phyloP scores from a whole-genome alignment of 2,329 filamentous ascomycete genomes.

The Neonectria sp. region DNA sequence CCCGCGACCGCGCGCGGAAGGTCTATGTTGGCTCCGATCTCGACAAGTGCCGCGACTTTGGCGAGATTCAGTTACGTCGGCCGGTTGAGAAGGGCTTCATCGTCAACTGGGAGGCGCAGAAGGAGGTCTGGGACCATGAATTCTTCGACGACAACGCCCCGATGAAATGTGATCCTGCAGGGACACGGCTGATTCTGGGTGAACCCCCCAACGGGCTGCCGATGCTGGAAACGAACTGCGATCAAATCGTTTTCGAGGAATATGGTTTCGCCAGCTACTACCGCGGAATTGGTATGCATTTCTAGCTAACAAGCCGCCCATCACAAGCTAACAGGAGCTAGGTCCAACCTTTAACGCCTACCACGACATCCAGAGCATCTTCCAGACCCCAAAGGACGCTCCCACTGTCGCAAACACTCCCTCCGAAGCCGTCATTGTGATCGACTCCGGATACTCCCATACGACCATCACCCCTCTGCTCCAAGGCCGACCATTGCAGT shows the following conservation, averaged over 20 bases:
- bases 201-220: slow-evolving; percentile 90
- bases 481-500: slow-evolving; percentile 83
- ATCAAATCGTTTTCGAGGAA: slow-evolving; percentile 98
- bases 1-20: slow-evolving; percentile 83
- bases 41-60: slow-evolving; percentile 86
- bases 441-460: slow-evolving; percentile 94
- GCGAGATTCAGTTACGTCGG: slow-evolving; percentile 87
- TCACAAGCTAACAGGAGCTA: slow-evolving; percentile 51
- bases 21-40: slow-evolving; percentile 87
- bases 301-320: no score
- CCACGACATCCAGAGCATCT: slow-evolving; percentile 80
- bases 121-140: slow-evolving; percentile 94
- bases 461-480: slow-evolving; percentile 92
- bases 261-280: slow-evolving; percentile 93
- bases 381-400: slow-evolving; percentile 70
- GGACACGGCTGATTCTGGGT: slow-evolving; percentile 87
- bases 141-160: slow-evolving; percentile 81
- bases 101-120: slow-evolving; percentile 97
- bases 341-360: slow-evolving; percentile 86
- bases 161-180: slow-evolving; percentile 79
- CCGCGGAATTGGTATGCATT: slow-evolving; percentile 75
- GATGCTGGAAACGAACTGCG: slow-evolving; percentile 88
- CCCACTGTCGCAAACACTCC: slow-evolving; percentile 64
- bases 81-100: slow-evolving; percentile 96
- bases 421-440: slow-evolving; percentile 86